Conservation (phyloP, 2,329 filamentous ascomycete species). For the Arthrinium phaeospermum region DNA sequence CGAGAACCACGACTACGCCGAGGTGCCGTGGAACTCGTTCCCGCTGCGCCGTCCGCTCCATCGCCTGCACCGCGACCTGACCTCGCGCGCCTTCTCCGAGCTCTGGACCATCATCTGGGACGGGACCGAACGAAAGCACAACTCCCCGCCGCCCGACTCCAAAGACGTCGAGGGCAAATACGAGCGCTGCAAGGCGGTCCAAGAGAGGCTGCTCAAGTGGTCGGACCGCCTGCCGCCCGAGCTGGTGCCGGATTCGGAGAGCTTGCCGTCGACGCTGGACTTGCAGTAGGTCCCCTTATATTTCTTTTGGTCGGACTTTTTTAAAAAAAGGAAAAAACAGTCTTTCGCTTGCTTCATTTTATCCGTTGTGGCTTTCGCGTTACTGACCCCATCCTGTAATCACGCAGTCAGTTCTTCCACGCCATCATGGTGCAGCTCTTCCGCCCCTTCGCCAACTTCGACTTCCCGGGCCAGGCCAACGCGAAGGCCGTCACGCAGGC, state of each 20-base stretch:
- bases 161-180: background rate
- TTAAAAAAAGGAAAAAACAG: too few species aligned
- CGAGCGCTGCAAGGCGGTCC: background rate
- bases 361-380: background rate
- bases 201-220: constrained; percentile 1
- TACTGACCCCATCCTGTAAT: background rate
- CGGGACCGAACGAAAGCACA: background rate
- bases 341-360: background rate
- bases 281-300: background rate
- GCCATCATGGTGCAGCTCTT: constrained; percentile 15
- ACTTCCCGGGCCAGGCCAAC: background rate
- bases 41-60: constrained; percentile 6
- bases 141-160: background rate
- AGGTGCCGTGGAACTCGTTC: constrained; percentile 8
- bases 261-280: constrained; percentile 11
- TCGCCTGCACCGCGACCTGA: constrained; percentile 16
- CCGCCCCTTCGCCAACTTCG: constrained; percentile 12
- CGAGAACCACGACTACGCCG: background rate
- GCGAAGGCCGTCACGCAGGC: constrained; percentile 6
- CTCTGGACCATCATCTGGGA: constrained; percentile 12
- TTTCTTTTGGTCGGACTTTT: background rate
- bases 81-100: constrained; percentile 8
- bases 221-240: constrained; percentile 1
- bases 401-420: constrained; percentile 19
- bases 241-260: background rate